Percentiles rank a stretch among this genome's conserved stretches.
Conservation (phyloP, 2,329 filamentous ascomycete genomes). For the Botrytis fabae region DNA sequence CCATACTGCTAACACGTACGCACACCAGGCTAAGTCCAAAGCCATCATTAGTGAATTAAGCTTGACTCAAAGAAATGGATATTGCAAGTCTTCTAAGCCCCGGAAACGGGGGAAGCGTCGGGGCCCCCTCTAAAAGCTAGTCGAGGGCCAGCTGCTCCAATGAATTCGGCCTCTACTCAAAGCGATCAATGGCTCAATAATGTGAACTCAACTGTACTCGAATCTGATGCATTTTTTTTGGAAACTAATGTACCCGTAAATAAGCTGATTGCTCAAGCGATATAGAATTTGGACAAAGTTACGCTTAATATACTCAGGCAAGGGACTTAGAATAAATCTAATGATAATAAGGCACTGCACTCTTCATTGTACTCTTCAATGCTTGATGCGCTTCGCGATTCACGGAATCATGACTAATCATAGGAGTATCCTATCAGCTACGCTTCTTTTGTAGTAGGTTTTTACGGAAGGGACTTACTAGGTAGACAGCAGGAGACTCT, state of each 20-base stretch:
- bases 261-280: background rate
- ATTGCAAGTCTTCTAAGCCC: background rate
- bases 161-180: background rate
- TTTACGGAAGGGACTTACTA: no score
- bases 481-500: no score
- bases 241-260: background rate
- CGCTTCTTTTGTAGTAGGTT: no score
- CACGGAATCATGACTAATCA: no score
- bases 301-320: no score
- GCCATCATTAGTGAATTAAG: background rate
- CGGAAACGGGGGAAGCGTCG: no score
- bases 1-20: background rate
- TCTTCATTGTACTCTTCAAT: no score
- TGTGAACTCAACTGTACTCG: background rate
- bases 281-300: background rate
- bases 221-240: background rate
- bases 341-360: no score
- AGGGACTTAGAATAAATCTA: no score
- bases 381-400: no score
- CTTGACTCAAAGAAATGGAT: background rate
- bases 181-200: background rate
- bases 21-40: background rate
- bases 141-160: background rate
- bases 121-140: background rate
- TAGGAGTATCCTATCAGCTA: no score